Evolutionary conservation across 2,329 filamentous ascomycete genomes (phyloP).

Genomic region (Xylaria polymorpha): DNA sequence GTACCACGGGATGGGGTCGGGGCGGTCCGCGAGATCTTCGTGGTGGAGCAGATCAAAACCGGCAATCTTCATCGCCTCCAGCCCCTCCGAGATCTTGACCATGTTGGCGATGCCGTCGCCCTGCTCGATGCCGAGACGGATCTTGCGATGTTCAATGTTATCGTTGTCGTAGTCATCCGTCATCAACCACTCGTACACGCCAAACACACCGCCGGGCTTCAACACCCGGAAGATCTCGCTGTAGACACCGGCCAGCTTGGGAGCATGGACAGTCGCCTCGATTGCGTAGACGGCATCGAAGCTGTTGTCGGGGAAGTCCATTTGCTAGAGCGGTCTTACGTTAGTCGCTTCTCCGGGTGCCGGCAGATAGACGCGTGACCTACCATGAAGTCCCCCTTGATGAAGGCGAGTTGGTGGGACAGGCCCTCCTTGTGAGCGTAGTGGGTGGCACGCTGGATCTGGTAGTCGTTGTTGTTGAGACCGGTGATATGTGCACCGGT

Average conservation of each 20-base stretch:
- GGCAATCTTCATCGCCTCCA: slow-evolving; percentile 84
- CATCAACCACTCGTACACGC: slow-evolving; percentile 99
- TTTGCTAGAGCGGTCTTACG: slow-evolving; percentile 69
- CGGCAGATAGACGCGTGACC: slow-evolving; percentile 31
- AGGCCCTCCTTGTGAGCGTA: slow-evolving; percentile 88
- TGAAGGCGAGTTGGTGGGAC: slow-evolving; percentile 81
- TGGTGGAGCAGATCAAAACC: slow-evolving; percentile 86
- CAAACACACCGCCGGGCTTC: slow-evolving; percentile 95
- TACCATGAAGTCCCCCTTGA: slow-evolving; percentile 97
- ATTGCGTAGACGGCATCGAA: slow-evolving; percentile 98
- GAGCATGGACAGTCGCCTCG: slow-evolving; percentile 95
- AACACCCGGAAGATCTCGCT: slow-evolving; percentile 93
- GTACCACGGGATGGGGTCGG: slow-evolving; percentile 88
- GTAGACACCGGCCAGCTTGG: slow-evolving; percentile 90
- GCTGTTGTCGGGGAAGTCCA: slow-evolving; percentile 90
- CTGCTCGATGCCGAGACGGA: slow-evolving; percentile 93
- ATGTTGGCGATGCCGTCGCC: slow-evolving; percentile 98
- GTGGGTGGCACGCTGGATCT: slow-evolving; percentile 90
- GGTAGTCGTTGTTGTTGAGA: slow-evolving; percentile 99
- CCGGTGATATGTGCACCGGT: slow-evolving; percentile 89
- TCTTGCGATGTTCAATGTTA: slow-evolving; percentile 86
- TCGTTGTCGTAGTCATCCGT: slow-evolving; percentile 93
- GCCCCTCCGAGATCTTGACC: slow-evolving; percentile 84
- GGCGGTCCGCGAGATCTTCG: slow-evolving; percentile 85
- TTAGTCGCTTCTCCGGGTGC: slow-evolving; percentile 9